Evolutionary conservation across 2,329 filamentous ascomycete species (phyloP).

Genomic region (Allantophomopsis lycopodina): DNA sequence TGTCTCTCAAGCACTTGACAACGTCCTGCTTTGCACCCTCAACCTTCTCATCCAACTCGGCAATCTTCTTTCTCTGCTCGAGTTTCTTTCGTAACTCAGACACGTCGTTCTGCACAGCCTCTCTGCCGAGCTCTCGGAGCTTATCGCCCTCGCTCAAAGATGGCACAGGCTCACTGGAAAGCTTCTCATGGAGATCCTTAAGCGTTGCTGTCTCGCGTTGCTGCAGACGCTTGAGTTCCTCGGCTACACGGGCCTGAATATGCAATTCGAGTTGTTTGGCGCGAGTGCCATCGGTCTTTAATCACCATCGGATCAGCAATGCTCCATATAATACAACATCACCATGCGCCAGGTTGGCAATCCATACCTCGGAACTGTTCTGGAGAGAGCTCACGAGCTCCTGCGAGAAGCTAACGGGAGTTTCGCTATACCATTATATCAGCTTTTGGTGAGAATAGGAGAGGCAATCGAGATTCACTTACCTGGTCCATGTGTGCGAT

Average conservation of each 20-base stretch:
- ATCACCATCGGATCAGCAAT: background rate
- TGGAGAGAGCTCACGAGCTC: slow-evolving; percentile 74
- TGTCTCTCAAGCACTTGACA: slow-evolving; percentile 65
- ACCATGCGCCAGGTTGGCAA: slow-evolving; percentile 1
- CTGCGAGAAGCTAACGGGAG: slow-evolving; percentile 61
- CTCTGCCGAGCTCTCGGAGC: slow-evolving; percentile 21
- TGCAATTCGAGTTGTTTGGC: slow-evolving; percentile 73
- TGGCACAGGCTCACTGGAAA: slow-evolving; percentile 24
- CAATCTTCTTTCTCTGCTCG: slow-evolving; percentile 47
- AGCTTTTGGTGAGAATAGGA: slow-evolving; percentile 1
- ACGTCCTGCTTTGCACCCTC: slow-evolving; percentile 65
- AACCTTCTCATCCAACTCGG: slow-evolving; percentile 57
- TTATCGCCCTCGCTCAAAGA: slow-evolving; percentile 14
- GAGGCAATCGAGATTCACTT: background rate
- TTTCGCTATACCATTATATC: slow-evolving; percentile 27
- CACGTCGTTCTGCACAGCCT: slow-evolving; percentile 44
- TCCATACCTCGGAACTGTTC: slow-evolving; percentile 66
- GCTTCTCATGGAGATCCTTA: slow-evolving; percentile 50
- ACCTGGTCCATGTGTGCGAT: slow-evolving; percentile 4
- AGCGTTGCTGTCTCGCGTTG: slow-evolving; percentile 57
- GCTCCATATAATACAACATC: background rate
- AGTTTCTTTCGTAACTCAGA: slow-evolving; percentile 43
- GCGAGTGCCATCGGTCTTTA: slow-evolving; percentile 77
- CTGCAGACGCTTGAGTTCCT: slow-evolving; percentile 72
- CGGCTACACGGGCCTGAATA: slow-evolving; percentile 74